phyloP scores from a whole-genome alignment of 2,329 filamentous ascomycete genomes.

The Colletotrichum acutatum region DNA sequence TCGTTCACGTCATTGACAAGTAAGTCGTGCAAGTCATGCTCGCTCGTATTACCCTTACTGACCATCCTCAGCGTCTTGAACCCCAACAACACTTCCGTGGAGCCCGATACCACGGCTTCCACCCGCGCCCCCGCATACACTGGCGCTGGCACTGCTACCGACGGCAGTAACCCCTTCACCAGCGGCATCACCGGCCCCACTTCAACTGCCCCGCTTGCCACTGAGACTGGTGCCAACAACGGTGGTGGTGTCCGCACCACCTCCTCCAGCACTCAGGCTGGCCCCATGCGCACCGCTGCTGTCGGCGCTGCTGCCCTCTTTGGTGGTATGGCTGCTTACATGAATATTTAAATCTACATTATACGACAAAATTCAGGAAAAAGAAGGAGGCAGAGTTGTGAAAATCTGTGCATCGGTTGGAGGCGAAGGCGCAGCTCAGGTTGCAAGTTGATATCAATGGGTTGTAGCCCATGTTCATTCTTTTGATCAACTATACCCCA shows the following conservation, averaged over 20 bases:
- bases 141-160: conserved; percentile 59
- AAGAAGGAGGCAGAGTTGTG: too few species aligned
- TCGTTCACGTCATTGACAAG: conserved; percentile 68
- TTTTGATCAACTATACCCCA: conserved; percentile 7
- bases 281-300: conserved; percentile 47
- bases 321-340: conserved; percentile 52
- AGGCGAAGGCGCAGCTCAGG: not conserved
- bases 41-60: not conserved
- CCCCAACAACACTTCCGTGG: conserved; percentile 58
- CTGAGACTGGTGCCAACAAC: conserved; percentile 37
- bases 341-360: conserved; percentile 32
- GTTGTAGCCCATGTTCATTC: conserved; percentile 3
- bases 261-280: conserved; percentile 46
- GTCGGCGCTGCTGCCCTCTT: conserved; percentile 59
- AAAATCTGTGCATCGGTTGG: not conserved
- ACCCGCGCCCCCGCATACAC: conserved; percentile 64
- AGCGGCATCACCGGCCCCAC: conserved; percentile 60
- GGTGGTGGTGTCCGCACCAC: conserved; percentile 37
- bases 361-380: not conserved
- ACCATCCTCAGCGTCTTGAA: conserved; percentile 62
- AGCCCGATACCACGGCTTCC: conserved; percentile 53
- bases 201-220: conserved; percentile 47
- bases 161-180: conserved; percentile 63
- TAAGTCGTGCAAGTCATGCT: conserved; percentile 43
- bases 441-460: not conserved